Conservation (phyloP, 495 filamentous ascomycete species). For the Clavariopsis aquatica region DNA sequence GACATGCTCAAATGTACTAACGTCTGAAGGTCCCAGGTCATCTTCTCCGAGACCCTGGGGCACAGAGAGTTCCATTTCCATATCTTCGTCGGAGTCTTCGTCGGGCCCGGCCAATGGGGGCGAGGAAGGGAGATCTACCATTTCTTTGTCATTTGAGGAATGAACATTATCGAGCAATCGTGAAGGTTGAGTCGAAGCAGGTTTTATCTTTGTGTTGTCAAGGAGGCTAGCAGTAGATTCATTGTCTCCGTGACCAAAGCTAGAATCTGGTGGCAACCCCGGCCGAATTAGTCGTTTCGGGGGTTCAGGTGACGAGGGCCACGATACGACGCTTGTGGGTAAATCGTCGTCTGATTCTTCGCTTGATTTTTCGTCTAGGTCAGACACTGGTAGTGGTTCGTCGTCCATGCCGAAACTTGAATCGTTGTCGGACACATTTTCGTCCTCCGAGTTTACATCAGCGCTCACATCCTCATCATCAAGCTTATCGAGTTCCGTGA, state of each 20-base stretch:
- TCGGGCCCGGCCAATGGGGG: not conserved
- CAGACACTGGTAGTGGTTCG: not conserved
- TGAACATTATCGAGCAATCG: not conserved
- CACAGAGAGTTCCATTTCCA: slow-evolving; percentile 26
- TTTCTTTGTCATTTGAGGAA: not conserved
- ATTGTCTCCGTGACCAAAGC: slow-evolving; percentile 1
- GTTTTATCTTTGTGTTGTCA: not conserved
- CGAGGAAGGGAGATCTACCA: not conserved
- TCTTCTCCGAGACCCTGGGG: slow-evolving; percentile 28
- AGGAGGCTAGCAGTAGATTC: no score
- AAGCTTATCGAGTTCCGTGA: slow-evolving; percentile 4
- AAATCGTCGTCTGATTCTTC: not conserved
- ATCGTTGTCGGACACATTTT: not conserved
- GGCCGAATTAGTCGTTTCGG: not conserved
- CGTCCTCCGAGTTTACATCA: not conserved
- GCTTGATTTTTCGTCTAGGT: not conserved
- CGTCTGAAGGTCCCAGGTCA: not conserved
- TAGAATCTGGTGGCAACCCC: slow-evolving; percentile 24
- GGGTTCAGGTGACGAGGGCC: slow-evolving; percentile 3
- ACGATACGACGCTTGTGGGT: not conserved
- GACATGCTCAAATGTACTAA: not conserved
- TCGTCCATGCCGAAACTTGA: not conserved
- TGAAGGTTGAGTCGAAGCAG: not conserved
- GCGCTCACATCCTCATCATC: not conserved
- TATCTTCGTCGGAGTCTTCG: slow-evolving; percentile 14